These are phyloP conservation scores for Hypericum androsaemum DNA, from an alignment of 345 rosid species.

Conservation along the genomic window DNA sequence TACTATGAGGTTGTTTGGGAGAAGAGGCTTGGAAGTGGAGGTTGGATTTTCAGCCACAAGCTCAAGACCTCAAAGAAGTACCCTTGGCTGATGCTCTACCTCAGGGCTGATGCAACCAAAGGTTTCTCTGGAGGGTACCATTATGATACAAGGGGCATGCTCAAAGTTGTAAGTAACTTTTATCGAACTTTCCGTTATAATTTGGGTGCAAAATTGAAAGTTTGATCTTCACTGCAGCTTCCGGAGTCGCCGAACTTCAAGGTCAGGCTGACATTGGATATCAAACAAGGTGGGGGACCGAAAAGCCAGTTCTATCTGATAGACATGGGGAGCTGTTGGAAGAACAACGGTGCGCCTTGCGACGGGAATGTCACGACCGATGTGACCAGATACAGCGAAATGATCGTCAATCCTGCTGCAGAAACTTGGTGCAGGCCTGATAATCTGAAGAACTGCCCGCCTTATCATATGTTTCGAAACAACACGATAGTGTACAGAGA, in stretches of 20 bases:
- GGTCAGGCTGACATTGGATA: conserved; percentile 15
- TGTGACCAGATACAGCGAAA: conserved; percentile 25
- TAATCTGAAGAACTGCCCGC: conserved; percentile 20
- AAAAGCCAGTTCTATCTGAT: conserved; percentile 21
- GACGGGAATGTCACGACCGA: conserved; percentile 22
- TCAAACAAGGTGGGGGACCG: conserved; percentile 16
- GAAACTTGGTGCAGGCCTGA: conserved; percentile 20
- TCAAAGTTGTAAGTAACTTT: conserved; percentile 13
- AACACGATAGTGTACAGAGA: conserved; percentile 14
- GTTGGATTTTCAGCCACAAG: conserved; percentile 18
- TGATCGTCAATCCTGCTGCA: conserved; percentile 20
- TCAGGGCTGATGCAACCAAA: conserved; percentile 19
- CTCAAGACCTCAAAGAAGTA: conserved; percentile 17
- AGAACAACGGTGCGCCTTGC: conserved; percentile 22
- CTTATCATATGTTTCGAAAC: conserved; percentile 16
- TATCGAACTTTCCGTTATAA: neutral
- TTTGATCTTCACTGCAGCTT: conserved; percentile 8
- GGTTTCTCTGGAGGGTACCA: conserved; percentile 23
- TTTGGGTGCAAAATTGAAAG: neutral
- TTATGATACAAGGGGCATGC: conserved; percentile 16
- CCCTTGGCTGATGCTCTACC: conserved; percentile 23
- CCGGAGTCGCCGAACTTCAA: conserved; percentile 24
- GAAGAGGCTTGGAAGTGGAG: conserved; percentile 14
- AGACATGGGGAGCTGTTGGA: conserved; percentile 26
- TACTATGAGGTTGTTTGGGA: conserved; percentile 18